Conservation (phyloP, 2,329 filamentous ascomycete species). For the Curvularia sp. region DNA sequence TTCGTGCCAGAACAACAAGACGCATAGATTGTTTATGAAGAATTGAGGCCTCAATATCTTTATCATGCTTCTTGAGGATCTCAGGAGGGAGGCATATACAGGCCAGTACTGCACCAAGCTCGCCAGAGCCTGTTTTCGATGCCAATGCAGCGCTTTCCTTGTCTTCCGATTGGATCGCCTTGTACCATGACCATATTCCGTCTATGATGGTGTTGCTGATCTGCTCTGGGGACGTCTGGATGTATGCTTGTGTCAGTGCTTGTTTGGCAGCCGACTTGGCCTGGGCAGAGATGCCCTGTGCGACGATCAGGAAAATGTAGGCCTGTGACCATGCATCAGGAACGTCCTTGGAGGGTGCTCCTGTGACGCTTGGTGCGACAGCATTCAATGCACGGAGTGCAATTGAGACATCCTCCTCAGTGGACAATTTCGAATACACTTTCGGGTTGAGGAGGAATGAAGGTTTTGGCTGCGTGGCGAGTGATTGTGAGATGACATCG, state of each 20-base stretch:
- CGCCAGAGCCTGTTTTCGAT: conserved; percentile 68
- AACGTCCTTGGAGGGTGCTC: conserved; percentile 57
- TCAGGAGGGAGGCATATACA: conserved; percentile 68
- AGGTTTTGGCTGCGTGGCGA: conserved; percentile 77
- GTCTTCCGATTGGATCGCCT: conserved; percentile 70
- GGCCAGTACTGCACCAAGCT: conserved; percentile 67
- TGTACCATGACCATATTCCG: conserved; percentile 82
- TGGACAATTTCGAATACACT: conserved; percentile 79
- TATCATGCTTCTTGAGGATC: conserved; percentile 56
- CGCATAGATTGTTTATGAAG: conserved; percentile 76
- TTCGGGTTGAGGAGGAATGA: conserved; percentile 86
- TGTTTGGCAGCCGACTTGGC: conserved; percentile 69
- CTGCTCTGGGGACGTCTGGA: conserved; percentile 59
- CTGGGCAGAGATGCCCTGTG: conserved; percentile 64
- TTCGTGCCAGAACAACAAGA: conserved; percentile 78
- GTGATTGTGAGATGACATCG: conserved; percentile 68
- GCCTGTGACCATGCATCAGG: conserved; percentile 81
- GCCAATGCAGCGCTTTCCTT: conserved; percentile 76
- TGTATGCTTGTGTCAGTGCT: conserved; percentile 70
- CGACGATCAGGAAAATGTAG: conserved; percentile 78
- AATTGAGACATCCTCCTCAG: conserved; percentile 81
- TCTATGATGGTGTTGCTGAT: conserved; percentile 70
- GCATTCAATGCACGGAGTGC: conserved; percentile 72
- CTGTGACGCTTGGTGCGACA: conserved; percentile 62
- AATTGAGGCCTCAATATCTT: conserved; percentile 55